A percentile compares a stretch with the other conserved stretches of the same genome.
Evolutionary conservation across 192 early-diverging fungal genomes (phyloP).

Genomic region (Backusella westeae): DNA sequence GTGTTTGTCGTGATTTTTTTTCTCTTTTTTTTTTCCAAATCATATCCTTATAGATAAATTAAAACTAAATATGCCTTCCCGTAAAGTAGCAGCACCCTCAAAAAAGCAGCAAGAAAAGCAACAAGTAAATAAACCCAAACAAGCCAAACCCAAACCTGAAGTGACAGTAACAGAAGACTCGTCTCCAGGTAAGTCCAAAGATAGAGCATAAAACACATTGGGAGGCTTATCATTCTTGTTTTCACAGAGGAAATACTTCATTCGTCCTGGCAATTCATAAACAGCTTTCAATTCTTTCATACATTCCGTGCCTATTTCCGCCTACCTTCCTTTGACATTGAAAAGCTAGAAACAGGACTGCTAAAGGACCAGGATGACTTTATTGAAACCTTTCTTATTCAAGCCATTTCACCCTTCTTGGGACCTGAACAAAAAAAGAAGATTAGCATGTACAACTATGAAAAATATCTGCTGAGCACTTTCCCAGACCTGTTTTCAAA

Average conservation of each 20-base stretch:
- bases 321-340: not conserved
- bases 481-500: not conserved
- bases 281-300: not conserved
- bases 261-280: constrained; percentile 10
- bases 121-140: not conserved
- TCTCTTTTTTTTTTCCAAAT: not conserved
- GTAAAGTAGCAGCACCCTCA: not conserved
- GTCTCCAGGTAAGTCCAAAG: not conserved
- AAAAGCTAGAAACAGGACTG: not conserved
- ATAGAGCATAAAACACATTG: not conserved
- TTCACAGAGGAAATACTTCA: not conserved
- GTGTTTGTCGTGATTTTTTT: not conserved
- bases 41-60: not conserved
- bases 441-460: not conserved
- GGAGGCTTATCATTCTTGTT: not conserved
- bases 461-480: not conserved
- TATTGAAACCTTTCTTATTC: not conserved
- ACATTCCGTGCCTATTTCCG: not conserved
- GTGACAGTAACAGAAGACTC: constrained; percentile 3
- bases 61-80: not conserved
- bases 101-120: not conserved
- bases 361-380: not conserved
- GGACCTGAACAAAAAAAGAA: not conserved
- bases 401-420: constrained; percentile 5
- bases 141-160: not conserved